Percentiles rank a stretch among this genome's conserved stretches.
phyloP scores from a whole-genome alignment of 2,329 filamentous ascomycete genomes.

The Aureobasidium melanogenum region DNA sequence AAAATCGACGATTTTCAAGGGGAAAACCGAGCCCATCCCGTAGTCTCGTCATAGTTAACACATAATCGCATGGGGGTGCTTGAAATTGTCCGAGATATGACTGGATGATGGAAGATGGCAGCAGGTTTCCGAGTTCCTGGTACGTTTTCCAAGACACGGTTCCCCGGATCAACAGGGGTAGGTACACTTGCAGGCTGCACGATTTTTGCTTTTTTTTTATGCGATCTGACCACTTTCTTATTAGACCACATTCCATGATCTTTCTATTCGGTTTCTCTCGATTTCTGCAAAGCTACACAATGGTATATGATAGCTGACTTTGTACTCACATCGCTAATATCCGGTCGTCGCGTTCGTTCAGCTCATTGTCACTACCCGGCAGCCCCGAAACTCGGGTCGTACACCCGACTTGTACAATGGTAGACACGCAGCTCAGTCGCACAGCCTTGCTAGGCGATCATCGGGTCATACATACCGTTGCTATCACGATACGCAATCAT shows the following conservation, averaged over 20 bases:
- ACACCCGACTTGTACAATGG: background rate
- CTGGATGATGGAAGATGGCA: background rate
- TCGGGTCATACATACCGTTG: background rate
- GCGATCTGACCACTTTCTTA: background rate
- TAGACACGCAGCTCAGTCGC: background rate
- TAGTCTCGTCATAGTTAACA: background rate
- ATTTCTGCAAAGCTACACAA: background rate
- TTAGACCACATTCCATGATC: background rate
- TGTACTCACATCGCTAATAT: background rate
- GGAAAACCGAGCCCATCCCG: background rate
- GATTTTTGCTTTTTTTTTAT: slow-evolving; percentile 8
- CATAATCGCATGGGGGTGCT: background rate
- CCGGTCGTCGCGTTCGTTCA: background rate
- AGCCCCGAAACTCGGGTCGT: slow-evolving; percentile 3
- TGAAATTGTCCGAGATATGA: background rate
- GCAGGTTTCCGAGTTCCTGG: background rate
- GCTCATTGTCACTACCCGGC: background rate
- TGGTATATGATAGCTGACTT: background rate
- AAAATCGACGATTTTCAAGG: background rate
- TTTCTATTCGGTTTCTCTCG: background rate
- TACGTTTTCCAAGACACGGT: background rate
- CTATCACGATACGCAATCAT: background rate
- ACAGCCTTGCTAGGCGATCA: background rate
- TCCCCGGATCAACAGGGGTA: slow-evolving; percentile 11
- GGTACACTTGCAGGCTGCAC: background rate